Evolutionary conservation across 371 early-diverging fungal genomes (phyloP), one percentile per base, ranked within the genome.

Genomic region (Rhizopus sp.): DNA sequence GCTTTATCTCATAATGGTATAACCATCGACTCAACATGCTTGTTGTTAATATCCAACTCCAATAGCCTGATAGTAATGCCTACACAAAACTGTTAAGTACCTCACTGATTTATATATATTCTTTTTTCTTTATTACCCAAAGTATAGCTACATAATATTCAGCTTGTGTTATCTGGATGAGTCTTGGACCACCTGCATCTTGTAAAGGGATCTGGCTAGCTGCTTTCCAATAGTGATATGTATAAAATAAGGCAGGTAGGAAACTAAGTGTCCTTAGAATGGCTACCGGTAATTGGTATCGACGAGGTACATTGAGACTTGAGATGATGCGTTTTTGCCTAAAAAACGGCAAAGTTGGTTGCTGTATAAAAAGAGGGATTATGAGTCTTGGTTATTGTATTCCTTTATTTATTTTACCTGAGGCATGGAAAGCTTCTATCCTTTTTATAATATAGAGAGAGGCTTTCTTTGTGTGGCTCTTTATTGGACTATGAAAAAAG

Each of bases 1-100:
- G 80, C 17, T 75, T 79, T 8, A 83, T 73, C 46, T 86, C 83
- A 56, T 84, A 84, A 57, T 78, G 79, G 54, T 76, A 79, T 31
- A 82, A 62, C 87, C 87, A 86, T 37, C 82, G 78, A 35, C 76
- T 72, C 72, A 83, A 78, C 74, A 86, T 75, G 49, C 78, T 75
- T 23, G 76, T 83, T 10, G 82, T 69, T 12, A 86, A 49, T 51
- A 78, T 77, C 65, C 75, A 82, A 51, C 80, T 81, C 82, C 84
- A 84, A 37, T 79, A 72, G 39, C 82, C 81, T 7, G 77, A 73
- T 33, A 82, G 60, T 33, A 72, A 34, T 17, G 60, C 40, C 55
- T 55, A 33, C 33, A 52, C 6, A 33, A 42, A 9, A 50, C 15
- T 31, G 48, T 16, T 31, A 10, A 33, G 23, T 23, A 23, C 23